Base-by-base conservation (phyloP, 768 basidiomycete genomes). In the Lactarius akahatsu region DNA sequence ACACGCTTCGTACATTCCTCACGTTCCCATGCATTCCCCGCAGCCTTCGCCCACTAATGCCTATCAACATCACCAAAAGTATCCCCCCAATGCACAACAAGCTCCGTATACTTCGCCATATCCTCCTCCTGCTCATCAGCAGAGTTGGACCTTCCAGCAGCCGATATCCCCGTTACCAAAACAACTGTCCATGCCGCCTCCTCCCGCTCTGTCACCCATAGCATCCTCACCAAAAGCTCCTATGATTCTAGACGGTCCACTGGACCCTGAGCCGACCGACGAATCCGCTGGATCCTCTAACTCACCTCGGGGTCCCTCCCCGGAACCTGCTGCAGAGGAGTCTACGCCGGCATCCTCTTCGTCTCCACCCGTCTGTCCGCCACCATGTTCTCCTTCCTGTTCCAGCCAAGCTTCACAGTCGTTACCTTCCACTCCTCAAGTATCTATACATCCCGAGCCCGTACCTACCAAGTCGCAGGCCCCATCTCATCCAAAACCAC, bases 121-220 rank as follows among this genome's bases (percentile, higher is more conserved):
- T 62, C 62, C 50, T 18, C 23, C 61, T 13, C 62, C 66, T 38
- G 30, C 66, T 15, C 56, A 61, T 30, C 76, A 73, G n/a, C 74
- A 82, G 28, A 75, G 80, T 30, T 85, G 83, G 83, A 78, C 80
- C 47, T 67, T 76, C 56, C 80, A 80, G 63, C 79, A 81, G 34
- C 80, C 78, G 36, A 73, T 85, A 30, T 88, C 87, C 0, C 85
- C 86, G 2, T 71, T 87, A 30, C 87, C 87, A 65, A 88, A 87
- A 77, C 87, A 88, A 65, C 78, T 86, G 2, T 82, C 84, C 10
- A 84, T 84, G 79, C 80, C 81, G 18, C 74, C 75, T 28, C 74
- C 72, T 32, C 67, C 73, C 56, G 72, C 69, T 47, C 68, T 70
- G 23, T 65, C 73, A 18, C 67, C 68, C 28, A 26, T 65, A 3